Percentiles rank a stretch among this genome's conserved stretches.
phyloP scores from a whole-genome alignment of 192 early-diverging fungal species.

The Coemansia sp. region DNA sequence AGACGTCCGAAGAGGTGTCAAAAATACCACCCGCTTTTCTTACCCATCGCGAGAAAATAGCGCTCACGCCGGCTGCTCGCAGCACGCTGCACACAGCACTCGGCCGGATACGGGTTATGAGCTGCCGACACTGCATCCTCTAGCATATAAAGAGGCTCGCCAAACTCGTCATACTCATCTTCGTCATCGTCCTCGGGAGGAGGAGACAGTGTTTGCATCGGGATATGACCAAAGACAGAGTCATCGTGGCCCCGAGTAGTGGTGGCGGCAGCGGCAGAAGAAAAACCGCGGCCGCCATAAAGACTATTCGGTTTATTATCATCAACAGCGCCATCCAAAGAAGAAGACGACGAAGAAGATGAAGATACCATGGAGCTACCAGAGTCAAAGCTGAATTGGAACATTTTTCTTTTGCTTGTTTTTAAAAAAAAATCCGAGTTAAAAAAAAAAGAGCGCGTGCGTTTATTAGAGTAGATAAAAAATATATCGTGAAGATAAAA shows the following conservation, averaged over 20 bases:
- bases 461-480: not conserved
- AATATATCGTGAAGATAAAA: not conserved
- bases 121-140: constrained; percentile 10
- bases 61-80: constrained; percentile 43
- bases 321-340: constrained; percentile 20
- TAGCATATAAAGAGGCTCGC: constrained; percentile 13
- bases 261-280: not conserved
- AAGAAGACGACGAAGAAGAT: not conserved
- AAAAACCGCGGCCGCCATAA: constrained; percentile 47
- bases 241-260: not conserved
- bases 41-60: constrained; percentile 58
- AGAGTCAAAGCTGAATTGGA: constrained; percentile 7
- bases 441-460: not conserved
- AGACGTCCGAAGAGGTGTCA: constrained; percentile 40
- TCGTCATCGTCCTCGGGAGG: not conserved
- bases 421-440: not conserved
- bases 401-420: not conserved
- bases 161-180: constrained; percentile 5
- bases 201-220: not conserved
- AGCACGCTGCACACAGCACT: constrained; percentile 54
- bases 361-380: constrained; percentile 5
- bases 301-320: constrained; percentile 54
- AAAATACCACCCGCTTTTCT: constrained; percentile 61
- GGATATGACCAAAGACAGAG: not conserved
- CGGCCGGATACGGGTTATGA: constrained; percentile 22